A percentile compares a stretch with the other conserved stretches of the same genome.
Conservation (phyloP, 495 filamentous ascomycete genomes). For the Terfezia boudieri region DNA sequence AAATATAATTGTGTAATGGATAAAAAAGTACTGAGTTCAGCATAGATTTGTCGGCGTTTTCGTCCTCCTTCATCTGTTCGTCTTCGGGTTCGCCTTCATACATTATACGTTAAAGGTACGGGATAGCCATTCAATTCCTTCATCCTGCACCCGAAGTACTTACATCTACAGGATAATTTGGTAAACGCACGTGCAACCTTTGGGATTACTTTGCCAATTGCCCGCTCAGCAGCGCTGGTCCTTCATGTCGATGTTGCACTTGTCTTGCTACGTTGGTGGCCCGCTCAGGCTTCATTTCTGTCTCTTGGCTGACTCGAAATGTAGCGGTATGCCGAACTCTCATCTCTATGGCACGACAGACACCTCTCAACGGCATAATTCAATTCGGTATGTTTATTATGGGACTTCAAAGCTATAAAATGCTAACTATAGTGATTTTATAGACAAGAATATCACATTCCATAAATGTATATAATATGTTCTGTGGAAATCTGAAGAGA, state of each 20-base stretch:
- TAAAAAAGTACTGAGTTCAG: slow-evolving; percentile 9
- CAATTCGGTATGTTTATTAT: slow-evolving; percentile 31
- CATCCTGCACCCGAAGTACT: neutral
- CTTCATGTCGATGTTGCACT: slow-evolving; percentile 56
- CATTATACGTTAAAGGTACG: slow-evolving; percentile 43
- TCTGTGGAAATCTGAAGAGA: neutral
- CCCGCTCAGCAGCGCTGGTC: slow-evolving; percentile 42
- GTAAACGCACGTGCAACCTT: slow-evolving; percentile 37
- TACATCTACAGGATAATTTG: slow-evolving; percentile 30
- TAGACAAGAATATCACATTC: slow-evolving; percentile 60
- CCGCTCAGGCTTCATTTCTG: neutral
- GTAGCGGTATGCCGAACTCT: slow-evolving; percentile 50
- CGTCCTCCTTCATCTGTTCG: slow-evolving; percentile 38
- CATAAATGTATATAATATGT: slow-evolving; percentile 32
- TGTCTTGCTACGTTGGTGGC: slow-evolving; percentile 36
- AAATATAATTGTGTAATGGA: neutral
- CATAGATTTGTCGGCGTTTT: slow-evolving; percentile 48
- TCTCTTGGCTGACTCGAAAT: slow-evolving; percentile 4
- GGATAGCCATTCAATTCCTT: neutral
- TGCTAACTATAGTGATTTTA: slow-evolving; percentile 5
- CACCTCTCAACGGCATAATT: slow-evolving; percentile 53
- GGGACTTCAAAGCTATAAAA: neutral
- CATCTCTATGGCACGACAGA: slow-evolving; percentile 51
- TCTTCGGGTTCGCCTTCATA: slow-evolving; percentile 54
- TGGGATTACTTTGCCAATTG: slow-evolving; percentile 47